Base-by-base conservation (phyloP, 106 monocot genomes). In the Amphibolis antarctica region DNA sequence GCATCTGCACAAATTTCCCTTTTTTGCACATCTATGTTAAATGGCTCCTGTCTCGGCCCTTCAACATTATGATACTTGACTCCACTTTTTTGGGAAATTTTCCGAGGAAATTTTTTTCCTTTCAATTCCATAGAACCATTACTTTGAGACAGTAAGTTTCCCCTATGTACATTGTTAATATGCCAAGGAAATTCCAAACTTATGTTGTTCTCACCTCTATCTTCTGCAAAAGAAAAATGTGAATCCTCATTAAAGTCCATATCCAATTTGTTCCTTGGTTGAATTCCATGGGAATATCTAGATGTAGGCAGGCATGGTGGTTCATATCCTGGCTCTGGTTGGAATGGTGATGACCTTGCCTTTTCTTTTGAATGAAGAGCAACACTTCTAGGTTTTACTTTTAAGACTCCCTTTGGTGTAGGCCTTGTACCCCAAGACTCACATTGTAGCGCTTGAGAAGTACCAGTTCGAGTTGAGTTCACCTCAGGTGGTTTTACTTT, bases 321-420 rank as follows among this genome's bases (percentile, higher is more conserved):
- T 42, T 72, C 59, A 43, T 43, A 48, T 28, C 43, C 29, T 14
- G 28, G 74, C 26, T 76, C 74, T 55, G 66, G 44, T 50, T 42
- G 26, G 51, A 61, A 20, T 7, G 69, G 59, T 10, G 50, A 46
- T n/a, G 52, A 11, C 28, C 36, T 47, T 28, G 19, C 18, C 30
- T 55, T 66, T 43, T 60, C 71, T 44, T 28, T 50, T 28, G 48
- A 44, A 50, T 29, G 20, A 46, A 56, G 31, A 52, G 28, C 23
- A 73, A 23, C 55, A 55, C 0, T 20, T 72, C 64, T 86, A 44
- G 73, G 69, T 68, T 77, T 94, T 73, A 89, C 83, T 42, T 89
- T 94, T 61, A 94, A 67, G 27, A 94, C 79, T 46, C 93, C 93
- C 73, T 84, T 93, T 12, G 88, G 88, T 14, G 55, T 57, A 18